Conservation (phyloP, 1,284 basidiomycete genomes). For the Sphagnurus paluster region DNA sequence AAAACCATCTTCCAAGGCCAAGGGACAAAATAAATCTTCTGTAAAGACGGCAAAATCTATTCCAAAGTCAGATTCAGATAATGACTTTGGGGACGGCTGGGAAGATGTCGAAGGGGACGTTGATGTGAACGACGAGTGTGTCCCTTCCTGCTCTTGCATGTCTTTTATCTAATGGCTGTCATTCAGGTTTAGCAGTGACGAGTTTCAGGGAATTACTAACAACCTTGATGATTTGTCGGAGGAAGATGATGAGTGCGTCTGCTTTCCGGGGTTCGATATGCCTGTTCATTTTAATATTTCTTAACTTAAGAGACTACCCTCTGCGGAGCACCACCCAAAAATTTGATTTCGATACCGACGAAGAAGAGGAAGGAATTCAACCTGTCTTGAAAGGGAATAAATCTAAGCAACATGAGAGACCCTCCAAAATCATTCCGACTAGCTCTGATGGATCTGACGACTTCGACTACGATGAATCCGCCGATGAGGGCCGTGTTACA, state of each 20-base stretch:
- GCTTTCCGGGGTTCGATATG: neutral
- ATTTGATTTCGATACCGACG: constrained; percentile 70
- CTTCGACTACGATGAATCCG: constrained; percentile 48
- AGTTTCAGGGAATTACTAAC: constrained; percentile 39
- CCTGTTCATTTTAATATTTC: neutral
- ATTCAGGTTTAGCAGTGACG: constrained; percentile 48
- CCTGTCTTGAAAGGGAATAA: constrained; percentile 40
- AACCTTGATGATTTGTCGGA: constrained; percentile 47
- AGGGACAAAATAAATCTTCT: constrained; percentile 6
- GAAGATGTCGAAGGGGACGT: constrained; percentile 58
- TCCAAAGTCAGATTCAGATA: constrained; percentile 26
- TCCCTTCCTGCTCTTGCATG: neutral
- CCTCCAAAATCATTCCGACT: constrained; percentile 51
- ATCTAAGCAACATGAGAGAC: constrained; percentile 53
- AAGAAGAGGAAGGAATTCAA: constrained; percentile 48
- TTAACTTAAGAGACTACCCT: constrained; percentile 38
- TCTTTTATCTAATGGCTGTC: neutral
- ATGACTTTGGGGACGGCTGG: constrained; percentile 55
- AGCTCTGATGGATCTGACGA: constrained; percentile 49
- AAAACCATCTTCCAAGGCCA: constrained; percentile 17
- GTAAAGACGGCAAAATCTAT: constrained; percentile 6
- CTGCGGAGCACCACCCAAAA: constrained; percentile 58
- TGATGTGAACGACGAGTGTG: constrained; percentile 30
- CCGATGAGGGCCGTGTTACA: constrained; percentile 65
- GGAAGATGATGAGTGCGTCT: constrained; percentile 38